These are phyloP conservation scores for Carex arenaria DNA, from an alignment of 202 grass and related monocot genomes.

Conservation along the genomic window DNA sequence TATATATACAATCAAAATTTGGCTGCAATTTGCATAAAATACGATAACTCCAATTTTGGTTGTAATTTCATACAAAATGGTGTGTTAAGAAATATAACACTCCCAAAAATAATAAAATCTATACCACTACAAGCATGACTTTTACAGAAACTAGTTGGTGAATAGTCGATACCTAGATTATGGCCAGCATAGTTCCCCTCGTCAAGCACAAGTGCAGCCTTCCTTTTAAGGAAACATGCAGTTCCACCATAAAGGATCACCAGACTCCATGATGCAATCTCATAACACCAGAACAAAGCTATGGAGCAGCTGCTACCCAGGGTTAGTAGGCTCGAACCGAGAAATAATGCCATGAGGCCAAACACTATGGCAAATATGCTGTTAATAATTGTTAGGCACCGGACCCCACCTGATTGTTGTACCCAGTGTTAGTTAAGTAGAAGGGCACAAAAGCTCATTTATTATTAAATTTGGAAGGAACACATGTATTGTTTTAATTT, in stretches of 20 bases:
- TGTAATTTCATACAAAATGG: not conserved
- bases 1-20: not conserved
- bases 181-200: constrained; percentile 54
- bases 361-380: constrained; percentile 63
- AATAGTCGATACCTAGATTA: constrained; percentile 30
- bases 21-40: not conserved
- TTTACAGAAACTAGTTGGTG: not conserved
- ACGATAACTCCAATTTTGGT: not conserved
- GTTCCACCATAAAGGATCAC: constrained; percentile 79
- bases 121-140: not conserved
- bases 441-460: not conserved
- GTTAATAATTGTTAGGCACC: constrained; percentile 80
- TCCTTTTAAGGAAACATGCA: constrained; percentile 73
- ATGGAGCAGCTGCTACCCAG: constrained; percentile 79
- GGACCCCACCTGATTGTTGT: constrained; percentile 71
- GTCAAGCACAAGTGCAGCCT: constrained; percentile 61
- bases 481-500: constrained; percentile 2
- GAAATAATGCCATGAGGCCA: constrained; percentile 80
- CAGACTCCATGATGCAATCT: constrained; percentile 90
- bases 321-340: constrained; percentile 73
- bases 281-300: constrained; percentile 94
- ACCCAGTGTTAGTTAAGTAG: not conserved
- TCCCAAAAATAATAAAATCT: not conserved
- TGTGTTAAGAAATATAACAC: not conserved
- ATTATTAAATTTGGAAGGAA: not conserved